phyloP scores from a whole-genome alignment of 2,329 filamentous ascomycete species.

The Ascochyta clinopodiicola region DNA sequence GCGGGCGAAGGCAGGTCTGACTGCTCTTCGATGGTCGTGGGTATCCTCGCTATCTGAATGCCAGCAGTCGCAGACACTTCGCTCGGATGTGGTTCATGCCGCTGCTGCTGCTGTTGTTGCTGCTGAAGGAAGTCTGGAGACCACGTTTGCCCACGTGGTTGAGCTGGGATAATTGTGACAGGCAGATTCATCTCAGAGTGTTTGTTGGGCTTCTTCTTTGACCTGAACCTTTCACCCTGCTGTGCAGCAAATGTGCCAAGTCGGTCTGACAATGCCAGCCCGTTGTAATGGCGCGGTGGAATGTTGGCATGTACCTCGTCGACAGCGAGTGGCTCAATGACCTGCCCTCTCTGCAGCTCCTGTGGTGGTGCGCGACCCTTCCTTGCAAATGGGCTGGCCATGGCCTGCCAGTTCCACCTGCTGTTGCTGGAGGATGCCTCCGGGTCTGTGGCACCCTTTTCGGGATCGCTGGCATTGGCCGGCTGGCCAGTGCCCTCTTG shows the following conservation, averaged over 20 bases:
- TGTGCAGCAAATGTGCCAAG: constrained; percentile 59
- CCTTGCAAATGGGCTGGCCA: constrained; percentile 65
- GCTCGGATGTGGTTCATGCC: background rate
- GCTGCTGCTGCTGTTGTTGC: constrained; percentile 7
- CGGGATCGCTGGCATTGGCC: constrained; percentile 34
- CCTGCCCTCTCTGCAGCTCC: constrained; percentile 64
- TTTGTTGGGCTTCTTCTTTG: constrained; percentile 43
- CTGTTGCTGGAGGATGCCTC: constrained; percentile 21
- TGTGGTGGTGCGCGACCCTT: constrained; percentile 64
- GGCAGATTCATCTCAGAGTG: constrained; percentile 55
- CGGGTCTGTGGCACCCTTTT: constrained; percentile 33
- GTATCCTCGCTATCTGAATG: constrained; percentile 24
- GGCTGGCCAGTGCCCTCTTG: constrained; percentile 16
- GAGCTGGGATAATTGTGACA: constrained; percentile 67
- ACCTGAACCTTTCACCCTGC: constrained; percentile 54
- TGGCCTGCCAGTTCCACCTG: constrained; percentile 56
- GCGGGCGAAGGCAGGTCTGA: constrained; percentile 21
- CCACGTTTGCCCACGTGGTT: constrained; percentile 62
- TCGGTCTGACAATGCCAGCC: constrained; percentile 53
- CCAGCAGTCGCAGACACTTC: constrained; percentile 23
- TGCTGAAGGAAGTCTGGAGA: constrained; percentile 51
- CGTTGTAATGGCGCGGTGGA: constrained; percentile 53
- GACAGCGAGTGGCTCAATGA: constrained; percentile 52
- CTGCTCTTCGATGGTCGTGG: constrained; percentile 28
- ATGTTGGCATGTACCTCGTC: constrained; percentile 44